A percentile compares a stretch with the other conserved stretches of the same genome.
Conservation (phyloP, 1,139 yeast species). For the Hansenula lynferdii region DNA sequence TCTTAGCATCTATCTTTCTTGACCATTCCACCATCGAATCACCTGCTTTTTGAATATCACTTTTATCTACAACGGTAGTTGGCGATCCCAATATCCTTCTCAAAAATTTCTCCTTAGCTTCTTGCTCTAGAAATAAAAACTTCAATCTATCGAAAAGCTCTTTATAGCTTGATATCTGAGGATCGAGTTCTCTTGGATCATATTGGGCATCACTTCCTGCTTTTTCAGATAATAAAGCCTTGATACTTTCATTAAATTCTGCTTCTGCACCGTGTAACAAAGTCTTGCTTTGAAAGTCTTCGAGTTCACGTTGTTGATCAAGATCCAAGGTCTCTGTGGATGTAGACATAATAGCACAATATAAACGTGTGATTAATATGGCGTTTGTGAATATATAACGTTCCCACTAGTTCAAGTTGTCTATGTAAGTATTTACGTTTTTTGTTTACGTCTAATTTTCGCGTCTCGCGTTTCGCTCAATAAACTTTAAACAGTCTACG, state of each 20-base stretch:
- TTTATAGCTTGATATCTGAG: constrained; percentile 9
- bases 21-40: constrained; percentile 26
- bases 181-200: constrained; percentile 16
- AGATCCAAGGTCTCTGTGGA: too few relatives aligned
- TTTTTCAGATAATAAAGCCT: neutral
- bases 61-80: constrained; percentile 27
- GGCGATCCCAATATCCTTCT: constrained; percentile 33
- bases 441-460: constrained; percentile 1
- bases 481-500: neutral
- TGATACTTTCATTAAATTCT: constrained; percentile 1
- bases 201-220: neutral
- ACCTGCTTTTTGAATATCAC: constrained; percentile 26
- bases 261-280: neutral
- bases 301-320: neutral
- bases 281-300: neutral
- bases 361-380: too few relatives aligned
- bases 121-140: constrained; percentile 62
- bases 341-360: too few relatives aligned
- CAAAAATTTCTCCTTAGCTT: constrained; percentile 59
- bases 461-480: neutral
- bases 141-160: constrained; percentile 47
- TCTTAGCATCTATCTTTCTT: constrained; percentile 7
- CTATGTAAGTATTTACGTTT: too few relatives aligned
- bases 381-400: too few relatives aligned
- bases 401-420: too few relatives aligned